Base-by-base conservation (phyloP, 306 rosid genomes). In the Prunus armeniaca region DNA sequence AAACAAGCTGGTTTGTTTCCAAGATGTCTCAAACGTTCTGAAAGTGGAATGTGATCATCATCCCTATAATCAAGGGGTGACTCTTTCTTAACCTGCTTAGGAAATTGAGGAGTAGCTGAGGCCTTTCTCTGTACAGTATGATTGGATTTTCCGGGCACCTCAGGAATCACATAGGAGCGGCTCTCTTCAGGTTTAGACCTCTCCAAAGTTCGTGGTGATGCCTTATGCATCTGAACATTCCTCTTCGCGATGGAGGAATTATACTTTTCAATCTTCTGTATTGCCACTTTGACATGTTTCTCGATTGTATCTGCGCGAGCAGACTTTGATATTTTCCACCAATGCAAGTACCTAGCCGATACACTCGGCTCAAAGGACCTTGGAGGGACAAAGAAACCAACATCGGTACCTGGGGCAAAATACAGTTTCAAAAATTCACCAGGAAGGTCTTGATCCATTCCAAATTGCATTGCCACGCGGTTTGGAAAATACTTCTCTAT, bases 381-480 rank as follows among this genome's bases (percentile, higher is more conserved):
- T 6, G 84, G 76, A 6, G 76, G 83, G 27, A 51, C 27, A 43
- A 30, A 72, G 46, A 88, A 65, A 24, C 15, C 1, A n/a, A 52
- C 73, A 46, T 52, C 1, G 14, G 61, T 18, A 3, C 12, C 38
- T 15, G 47, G 28, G 63, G 28, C 34, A 70, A 51, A 4, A 28
- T 18, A 34, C 76, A 41, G 65, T 14, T 30, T 38, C 19, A 62
- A 65, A 62, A 66, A 73, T 65, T 73, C 74, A 25, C 61, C 85
- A 3, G 92, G 93, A 71, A 90, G 65, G 67, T 87, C 88, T 58
- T 87, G 92, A 70, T 92, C 93, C 68, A 87, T 38, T 5, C 93
- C 92, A n/a, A 92, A 90, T 41, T 90, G 92, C 96, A 86, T 83
- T 2, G 92, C 84, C 50, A 90, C 91, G 1, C 89, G 71, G 25